These are phyloP conservation scores for Phyllosticta capitalensis DNA, from an alignment of 2,329 filamentous ascomycete species.

Conservation along the genomic window DNA sequence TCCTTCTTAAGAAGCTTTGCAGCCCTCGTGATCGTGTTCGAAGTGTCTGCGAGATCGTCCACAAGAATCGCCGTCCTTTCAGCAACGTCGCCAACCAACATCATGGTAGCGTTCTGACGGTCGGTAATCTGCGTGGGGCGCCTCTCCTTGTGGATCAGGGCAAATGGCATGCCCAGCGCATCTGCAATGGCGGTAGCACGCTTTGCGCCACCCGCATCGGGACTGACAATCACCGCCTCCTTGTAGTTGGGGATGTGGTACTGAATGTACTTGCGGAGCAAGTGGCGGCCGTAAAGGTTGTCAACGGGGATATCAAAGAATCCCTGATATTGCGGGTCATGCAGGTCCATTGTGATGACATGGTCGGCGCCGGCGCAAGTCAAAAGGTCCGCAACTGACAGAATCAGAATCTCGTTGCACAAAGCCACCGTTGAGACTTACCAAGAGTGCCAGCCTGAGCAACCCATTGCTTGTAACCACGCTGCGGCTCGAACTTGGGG, in stretches of 20 bases:
- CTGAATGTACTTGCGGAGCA: conserved; percentile 61
- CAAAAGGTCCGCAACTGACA: conserved; percentile 67
- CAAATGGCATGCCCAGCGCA: conserved; percentile 86
- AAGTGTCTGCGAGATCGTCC: conserved; percentile 91
- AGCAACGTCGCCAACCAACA: conserved; percentile 80
- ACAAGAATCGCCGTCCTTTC: conserved; percentile 80
- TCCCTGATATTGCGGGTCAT: conserved; percentile 93
- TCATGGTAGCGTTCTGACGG: conserved; percentile 75
- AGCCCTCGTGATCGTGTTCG: conserved; percentile 91
- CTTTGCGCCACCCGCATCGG: conserved; percentile 94
- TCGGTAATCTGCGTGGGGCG: conserved; percentile 80
- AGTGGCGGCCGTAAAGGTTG: conserved; percentile 80
- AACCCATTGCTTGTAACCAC: conserved; percentile 86
- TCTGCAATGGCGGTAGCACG: conserved; percentile 92
- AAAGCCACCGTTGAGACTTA: not conserved
- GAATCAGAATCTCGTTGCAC: not conserved
- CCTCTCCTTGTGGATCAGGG: conserved; percentile 96
- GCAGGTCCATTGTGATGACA: conserved; percentile 94
- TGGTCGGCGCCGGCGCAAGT: conserved; percentile 95
- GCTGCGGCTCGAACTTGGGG: not conserved
- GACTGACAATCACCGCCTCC: conserved; percentile 85
- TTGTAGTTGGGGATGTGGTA: conserved; percentile 76
- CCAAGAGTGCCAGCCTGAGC: conserved; percentile 87
- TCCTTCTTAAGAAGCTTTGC: conserved; percentile 96
- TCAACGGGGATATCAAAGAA: conserved; percentile 99